Evolutionary conservation across 116 monocot genomes (phyloP).

Genomic region (Cymodocea nodosa): DNA sequence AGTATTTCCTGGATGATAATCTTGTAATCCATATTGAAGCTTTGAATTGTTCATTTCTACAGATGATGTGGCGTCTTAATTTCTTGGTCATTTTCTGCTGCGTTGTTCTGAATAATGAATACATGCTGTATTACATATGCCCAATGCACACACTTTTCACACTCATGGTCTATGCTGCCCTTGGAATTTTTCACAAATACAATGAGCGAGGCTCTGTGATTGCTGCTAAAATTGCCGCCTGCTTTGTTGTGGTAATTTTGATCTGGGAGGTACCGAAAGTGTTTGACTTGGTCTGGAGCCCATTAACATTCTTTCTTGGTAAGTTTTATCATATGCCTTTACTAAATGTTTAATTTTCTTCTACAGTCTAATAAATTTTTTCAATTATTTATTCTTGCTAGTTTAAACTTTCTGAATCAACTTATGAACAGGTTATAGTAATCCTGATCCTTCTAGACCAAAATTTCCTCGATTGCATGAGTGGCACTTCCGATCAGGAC

Average conservation of each 20-base stretch:
- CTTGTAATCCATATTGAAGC: neutral
- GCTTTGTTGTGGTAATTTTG: slow-evolving; percentile 79
- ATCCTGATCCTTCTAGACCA: slow-evolving; percentile 64
- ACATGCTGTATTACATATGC: slow-evolving; percentile 92
- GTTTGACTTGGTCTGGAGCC: slow-evolving; percentile 84
- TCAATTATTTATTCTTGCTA: neutral
- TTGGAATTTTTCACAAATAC: slow-evolving; percentile 76
- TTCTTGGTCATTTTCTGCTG: slow-evolving; percentile 86
- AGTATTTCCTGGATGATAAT: neutral
- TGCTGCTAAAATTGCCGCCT: slow-evolving; percentile 45
- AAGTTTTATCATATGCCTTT: slow-evolving; percentile 5
- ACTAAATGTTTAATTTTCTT: slow-evolving; percentile 28
- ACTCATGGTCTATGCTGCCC: slow-evolving; percentile 81
- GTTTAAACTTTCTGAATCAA: neutral
- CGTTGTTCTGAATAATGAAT: slow-evolving; percentile 73
- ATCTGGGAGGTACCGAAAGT: slow-evolving; percentile 89
- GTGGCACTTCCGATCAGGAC: slow-evolving; percentile 88
- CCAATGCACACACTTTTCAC: slow-evolving; percentile 99
- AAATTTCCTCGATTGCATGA: slow-evolving; percentile 61
- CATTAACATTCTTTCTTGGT: slow-evolving; percentile 82
- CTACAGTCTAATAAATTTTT: neutral
- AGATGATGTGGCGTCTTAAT: slow-evolving; percentile 99
- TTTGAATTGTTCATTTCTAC: slow-evolving; percentile 5
- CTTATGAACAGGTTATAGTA: slow-evolving; percentile 48
- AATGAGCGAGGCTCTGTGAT: slow-evolving; percentile 70